Evolutionary conservation across 306 rosid species (phyloP), one percentile per base, ranked within the genome.

Genomic region (Quercus robur): DNA sequence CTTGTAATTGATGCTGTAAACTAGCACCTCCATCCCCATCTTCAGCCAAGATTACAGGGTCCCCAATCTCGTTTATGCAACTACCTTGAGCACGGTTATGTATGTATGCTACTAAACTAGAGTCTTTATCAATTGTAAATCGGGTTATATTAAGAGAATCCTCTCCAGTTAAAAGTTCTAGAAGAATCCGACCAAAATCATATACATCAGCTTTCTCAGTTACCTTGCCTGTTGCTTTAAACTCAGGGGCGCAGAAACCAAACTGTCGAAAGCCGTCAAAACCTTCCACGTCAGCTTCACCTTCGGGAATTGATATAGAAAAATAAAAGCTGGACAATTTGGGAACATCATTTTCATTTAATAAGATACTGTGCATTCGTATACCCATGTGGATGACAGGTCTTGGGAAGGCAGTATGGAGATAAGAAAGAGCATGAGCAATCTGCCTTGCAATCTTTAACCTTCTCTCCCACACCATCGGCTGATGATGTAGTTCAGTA

Each of bases 201-300:
- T 35, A 74, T 12, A 75, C 84, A 57, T 81, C 76, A 69, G n/a
- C 15, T n/a, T 57, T 68, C 21, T 68, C 66, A 1, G 76, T 4
- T 0, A 5, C 0, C 3, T 19, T 28, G 2, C 70, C 66, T 5
- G 61, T 14, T 25, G 70, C 17, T 19, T 6, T 1, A 6, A 0
- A 20, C 13, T 2, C 12, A 8, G 63, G 63, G 63, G 25, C 25
- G 25, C 25, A 1, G 25, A 23, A 23, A 23, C 25, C 25, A 23
- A 23, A 23, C 25, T 23, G 25, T 23, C 25, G 25, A 23, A 23
- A 23, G 25, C 25, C 25, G 25, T 23, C 25, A 23, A 2, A 5
- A 4, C 18, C 49, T 4, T 38, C 9, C 7, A 80, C 79, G 30
- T 67, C 28, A 12, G 59, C 31, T 81, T 75, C 20, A 17, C 62